These are phyloP conservation scores for Rostrohypoxylon terebratum DNA, from an alignment of 495 filamentous ascomycete species.

Conservation along the genomic window DNA sequence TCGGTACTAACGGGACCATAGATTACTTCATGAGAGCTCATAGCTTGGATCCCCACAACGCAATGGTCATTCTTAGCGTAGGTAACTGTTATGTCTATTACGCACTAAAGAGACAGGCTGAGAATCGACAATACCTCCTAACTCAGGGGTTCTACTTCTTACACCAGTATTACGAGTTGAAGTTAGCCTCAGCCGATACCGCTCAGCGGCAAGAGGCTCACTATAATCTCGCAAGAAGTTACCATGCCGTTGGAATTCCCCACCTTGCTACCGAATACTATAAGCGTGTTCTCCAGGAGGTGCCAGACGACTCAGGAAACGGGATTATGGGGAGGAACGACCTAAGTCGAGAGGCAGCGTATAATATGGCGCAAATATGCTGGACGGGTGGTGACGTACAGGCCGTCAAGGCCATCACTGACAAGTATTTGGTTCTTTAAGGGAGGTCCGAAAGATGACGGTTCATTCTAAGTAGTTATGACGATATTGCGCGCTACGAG, in stretches of 20 bases:
- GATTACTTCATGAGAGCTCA: conserved; percentile 92
- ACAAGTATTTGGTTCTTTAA: conserved; percentile 61
- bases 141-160: conserved; percentile 87
- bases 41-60: conserved; percentile 79
- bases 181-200: conserved; percentile 52
- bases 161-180: conserved; percentile 75
- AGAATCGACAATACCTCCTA: conserved; percentile 87
- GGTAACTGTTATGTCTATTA: conserved; percentile 85
- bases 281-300: conserved; percentile 51
- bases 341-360: conserved; percentile 76
- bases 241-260: conserved; percentile 80
- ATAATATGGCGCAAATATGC: conserved; percentile 74
- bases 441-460: not conserved
- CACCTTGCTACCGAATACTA: conserved; percentile 85
- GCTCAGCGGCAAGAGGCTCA: conserved; percentile 82
- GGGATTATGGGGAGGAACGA: conserved; percentile 61
- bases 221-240: conserved; percentile 86
- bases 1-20: conserved; percentile 36
- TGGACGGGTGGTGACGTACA: conserved; percentile 70
- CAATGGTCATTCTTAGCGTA: conserved; percentile 77
- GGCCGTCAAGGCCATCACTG: conserved; percentile 67
- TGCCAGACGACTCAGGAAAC: conserved; percentile 40
- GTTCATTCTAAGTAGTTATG: not conserved
- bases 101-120: conserved; percentile 85
- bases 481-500: not conserved